These are phyloP conservation scores for Diacronema lutheri DNA, from an alignment of 78 protist species.

Conservation along the genomic window DNA sequence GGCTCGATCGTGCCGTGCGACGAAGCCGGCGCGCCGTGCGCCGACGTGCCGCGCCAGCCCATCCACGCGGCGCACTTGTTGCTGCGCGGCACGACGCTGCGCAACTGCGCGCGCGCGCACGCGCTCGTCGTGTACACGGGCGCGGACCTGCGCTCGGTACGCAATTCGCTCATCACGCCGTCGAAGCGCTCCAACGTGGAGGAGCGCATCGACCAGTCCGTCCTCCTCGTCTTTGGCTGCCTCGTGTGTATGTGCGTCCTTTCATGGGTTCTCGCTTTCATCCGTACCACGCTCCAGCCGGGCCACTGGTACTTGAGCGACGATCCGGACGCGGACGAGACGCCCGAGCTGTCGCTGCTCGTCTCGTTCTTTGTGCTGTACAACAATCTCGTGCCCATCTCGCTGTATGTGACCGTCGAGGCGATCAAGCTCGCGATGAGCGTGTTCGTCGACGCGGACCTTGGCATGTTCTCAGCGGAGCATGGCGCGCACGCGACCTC, in stretches of 20 bases:
- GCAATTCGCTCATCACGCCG: background rate
- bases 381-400: slow-evolving; percentile 44
- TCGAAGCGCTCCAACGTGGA: background rate
- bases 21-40: slow-evolving; percentile 21
- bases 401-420: slow-evolving; percentile 42
- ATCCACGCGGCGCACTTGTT: background rate
- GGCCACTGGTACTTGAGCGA: slow-evolving; percentile 4
- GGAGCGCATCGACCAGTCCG: background rate
- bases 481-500: too few relatives aligned
- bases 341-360: background rate
- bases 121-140: slow-evolving; percentile 62
- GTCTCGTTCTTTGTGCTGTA: background rate
- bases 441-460: slow-evolving; percentile 42
- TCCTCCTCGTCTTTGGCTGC: background rate
- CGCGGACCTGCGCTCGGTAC: background rate
- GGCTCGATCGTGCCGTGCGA: background rate
- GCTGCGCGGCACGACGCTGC: slow-evolving; percentile 60
- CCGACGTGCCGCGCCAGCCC: background rate
- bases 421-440: background rate
- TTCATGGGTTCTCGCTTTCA: too few relatives aligned
- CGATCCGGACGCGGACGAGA: background rate
- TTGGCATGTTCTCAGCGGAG: slow-evolving; percentile 11
- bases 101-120: slow-evolving; percentile 71
- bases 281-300: too few relatives aligned
- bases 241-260: background rate